phyloP scores from a whole-genome alignment of 148 eudicot genomes.

The Simmondsia chinensis region DNA sequence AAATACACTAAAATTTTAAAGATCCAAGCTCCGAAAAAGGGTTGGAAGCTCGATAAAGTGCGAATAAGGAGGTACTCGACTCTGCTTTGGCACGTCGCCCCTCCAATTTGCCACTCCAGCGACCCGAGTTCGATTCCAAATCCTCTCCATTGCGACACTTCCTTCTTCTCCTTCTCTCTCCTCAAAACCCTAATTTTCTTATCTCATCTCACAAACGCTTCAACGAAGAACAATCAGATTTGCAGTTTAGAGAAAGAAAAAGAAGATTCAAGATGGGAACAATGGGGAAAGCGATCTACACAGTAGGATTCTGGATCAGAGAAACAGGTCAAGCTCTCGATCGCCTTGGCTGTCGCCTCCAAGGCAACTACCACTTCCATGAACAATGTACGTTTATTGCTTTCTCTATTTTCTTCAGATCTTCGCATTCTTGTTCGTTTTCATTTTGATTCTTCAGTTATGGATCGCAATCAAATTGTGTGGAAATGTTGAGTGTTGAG shows the following conservation, averaged over 20 bases:
- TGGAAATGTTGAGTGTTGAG: background rate
- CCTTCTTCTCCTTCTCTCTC: background rate
- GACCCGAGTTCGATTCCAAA: too few relatives aligned
- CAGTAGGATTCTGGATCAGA: conserved; percentile 91
- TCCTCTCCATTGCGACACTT: background rate
- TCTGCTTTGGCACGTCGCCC: too few relatives aligned
- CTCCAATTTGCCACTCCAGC: too few relatives aligned
- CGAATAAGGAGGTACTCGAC: too few relatives aligned
- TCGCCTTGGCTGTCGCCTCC: conserved; percentile 89
- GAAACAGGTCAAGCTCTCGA: conserved; percentile 92
- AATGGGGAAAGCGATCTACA: conserved; percentile 71
- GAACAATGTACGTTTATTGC: conserved; percentile 49
- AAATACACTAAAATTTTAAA: too few relatives aligned
- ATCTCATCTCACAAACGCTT: background rate
- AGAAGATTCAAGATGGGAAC: conserved; percentile 50
- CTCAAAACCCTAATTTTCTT: conserved; percentile 18
- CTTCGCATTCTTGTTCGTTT: too few relatives aligned
- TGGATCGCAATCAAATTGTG: background rate
- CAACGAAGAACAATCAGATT: conserved; percentile 1
- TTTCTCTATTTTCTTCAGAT: conserved; percentile 1
- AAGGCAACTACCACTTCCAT: conserved; percentile 64
- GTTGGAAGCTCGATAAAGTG: too few relatives aligned
- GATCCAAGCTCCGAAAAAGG: too few relatives aligned
- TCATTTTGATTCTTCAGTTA: background rate
- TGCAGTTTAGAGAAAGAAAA: background rate